Evolutionary conservation across 2,329 filamentous ascomycete species (phyloP).

Genomic region (Aschersonia sp.): DNA sequence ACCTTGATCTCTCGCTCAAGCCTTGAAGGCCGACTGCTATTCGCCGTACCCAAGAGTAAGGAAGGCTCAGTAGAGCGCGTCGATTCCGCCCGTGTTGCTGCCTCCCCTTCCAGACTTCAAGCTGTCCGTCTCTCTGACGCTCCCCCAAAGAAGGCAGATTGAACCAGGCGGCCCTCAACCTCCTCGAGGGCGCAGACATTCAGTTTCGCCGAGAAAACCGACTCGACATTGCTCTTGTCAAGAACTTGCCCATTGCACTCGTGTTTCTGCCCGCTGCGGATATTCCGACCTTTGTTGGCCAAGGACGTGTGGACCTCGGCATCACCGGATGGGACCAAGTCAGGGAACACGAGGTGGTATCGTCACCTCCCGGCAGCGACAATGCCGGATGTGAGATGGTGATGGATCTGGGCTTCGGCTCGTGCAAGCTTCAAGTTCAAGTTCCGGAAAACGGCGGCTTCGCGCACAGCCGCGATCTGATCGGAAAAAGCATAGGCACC

Average conservation of each 20-base stretch:
- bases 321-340: constrained; percentile 93
- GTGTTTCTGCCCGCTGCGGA: constrained; percentile 95
- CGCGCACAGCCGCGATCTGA: constrained; percentile 54
- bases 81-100: neutral
- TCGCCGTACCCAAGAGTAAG: constrained; percentile 97
- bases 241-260: constrained; percentile 89
- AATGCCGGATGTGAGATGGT: constrained; percentile 64
- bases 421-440: constrained; percentile 91
- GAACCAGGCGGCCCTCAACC: constrained; percentile 73
- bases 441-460: constrained; percentile 75
- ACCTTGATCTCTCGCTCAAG: constrained; percentile 25
- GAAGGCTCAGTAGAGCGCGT: constrained; percentile 19
- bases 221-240: constrained; percentile 93
- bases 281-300: constrained; percentile 93
- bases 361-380: constrained; percentile 32
- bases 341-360: constrained; percentile 66
- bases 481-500: constrained; percentile 88
- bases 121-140: neutral
- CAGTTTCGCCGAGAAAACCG: constrained; percentile 92
- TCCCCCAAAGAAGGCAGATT: constrained; percentile 62
- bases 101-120: neutral
- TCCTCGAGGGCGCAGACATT: constrained; percentile 86
- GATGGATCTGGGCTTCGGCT: constrained; percentile 79
- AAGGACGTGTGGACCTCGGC: constrained; percentile 83
- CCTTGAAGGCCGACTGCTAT: constrained; percentile 82